A percentile compares a stretch with the other conserved stretches of the same genome.
These are phyloP conservation scores for Yarrowia deformans DNA, from an alignment of 805 yeast species.

Conservation along the genomic window DNA sequence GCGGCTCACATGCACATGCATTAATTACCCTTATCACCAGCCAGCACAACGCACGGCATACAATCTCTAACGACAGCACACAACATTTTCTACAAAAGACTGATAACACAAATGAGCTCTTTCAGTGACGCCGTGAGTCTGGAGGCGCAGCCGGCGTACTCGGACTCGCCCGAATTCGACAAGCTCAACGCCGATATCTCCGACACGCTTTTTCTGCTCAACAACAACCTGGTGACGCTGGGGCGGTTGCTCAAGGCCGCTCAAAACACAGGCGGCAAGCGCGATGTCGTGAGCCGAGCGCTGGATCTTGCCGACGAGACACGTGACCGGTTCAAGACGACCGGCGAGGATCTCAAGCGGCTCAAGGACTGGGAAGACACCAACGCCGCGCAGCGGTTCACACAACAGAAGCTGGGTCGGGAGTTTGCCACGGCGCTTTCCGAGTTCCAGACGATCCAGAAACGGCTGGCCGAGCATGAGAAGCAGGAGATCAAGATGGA, in stretches of 20 bases:
- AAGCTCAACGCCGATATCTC: conserved; percentile 55
- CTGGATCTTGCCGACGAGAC: conserved; percentile 60
- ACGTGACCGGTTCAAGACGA: conserved; percentile 55
- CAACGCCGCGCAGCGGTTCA: conserved; percentile 63
- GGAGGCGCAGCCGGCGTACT: conserved; percentile 47
- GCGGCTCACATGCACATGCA: conserved; percentile 9
- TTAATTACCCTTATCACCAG: background rate
- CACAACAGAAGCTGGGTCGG: conserved; percentile 61
- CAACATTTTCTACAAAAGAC: too few species aligned
- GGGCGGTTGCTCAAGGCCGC: conserved; percentile 56
- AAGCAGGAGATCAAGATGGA: conserved; percentile 44
- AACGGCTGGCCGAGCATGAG: conserved; percentile 61
- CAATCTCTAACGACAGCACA: too few species aligned
- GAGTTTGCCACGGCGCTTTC: conserved; percentile 65
- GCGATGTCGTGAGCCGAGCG: conserved; percentile 54
- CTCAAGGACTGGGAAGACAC: conserved; percentile 54
- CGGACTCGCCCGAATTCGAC: conserved; percentile 64
- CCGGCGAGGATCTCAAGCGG: conserved; percentile 56
- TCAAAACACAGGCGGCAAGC: conserved; percentile 47
- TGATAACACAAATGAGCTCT: conserved; percentile 26
- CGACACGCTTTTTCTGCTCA: conserved; percentile 59
- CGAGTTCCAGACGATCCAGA: conserved; percentile 55
- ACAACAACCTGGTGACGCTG: conserved; percentile 60
- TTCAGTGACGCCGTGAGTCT: conserved; percentile 46
- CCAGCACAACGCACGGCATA: background rate